These are phyloP conservation scores for Colletotrichum horii DNA, from an alignment of 2,329 filamentous ascomycete genomes.

Conservation along the genomic window DNA sequence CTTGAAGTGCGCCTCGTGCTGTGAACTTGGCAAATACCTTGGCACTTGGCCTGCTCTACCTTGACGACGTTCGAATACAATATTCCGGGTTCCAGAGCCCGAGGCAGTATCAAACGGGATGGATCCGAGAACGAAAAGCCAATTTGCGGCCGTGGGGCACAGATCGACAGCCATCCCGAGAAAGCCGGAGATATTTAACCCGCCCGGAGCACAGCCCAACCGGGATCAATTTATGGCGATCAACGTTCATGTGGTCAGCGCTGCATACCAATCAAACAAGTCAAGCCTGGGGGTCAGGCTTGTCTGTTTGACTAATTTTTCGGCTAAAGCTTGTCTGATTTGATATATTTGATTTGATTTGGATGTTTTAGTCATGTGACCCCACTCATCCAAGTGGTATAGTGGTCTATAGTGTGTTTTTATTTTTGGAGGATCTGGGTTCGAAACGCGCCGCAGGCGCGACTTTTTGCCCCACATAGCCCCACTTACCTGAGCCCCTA, in stretches of 20 bases:
- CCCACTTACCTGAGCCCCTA: too few relatives aligned
- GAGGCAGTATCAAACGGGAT: neutral
- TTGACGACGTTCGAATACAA: neutral
- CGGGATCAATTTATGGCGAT: neutral
- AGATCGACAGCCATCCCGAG: neutral
- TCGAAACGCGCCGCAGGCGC: too few relatives aligned
- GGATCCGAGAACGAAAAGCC: neutral
- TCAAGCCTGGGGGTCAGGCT: too few relatives aligned
- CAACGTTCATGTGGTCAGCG: neutral
- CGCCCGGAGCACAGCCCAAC: neutral
- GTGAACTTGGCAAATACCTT: neutral
- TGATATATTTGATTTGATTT: too few relatives aligned
- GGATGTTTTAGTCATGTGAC: too few relatives aligned
- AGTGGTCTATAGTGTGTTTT: too few relatives aligned
- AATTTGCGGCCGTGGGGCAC: neutral
- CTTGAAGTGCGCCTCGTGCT: neutral
- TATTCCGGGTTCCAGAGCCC: neutral
- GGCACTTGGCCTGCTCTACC: neutral
- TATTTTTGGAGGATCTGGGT: too few relatives aligned
- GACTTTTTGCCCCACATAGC: too few relatives aligned
- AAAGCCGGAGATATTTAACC: neutral
- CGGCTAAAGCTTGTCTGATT: too few relatives aligned
- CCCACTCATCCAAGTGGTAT: too few relatives aligned
- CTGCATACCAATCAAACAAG: too few relatives aligned
- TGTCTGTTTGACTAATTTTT: too few relatives aligned